Evolutionary conservation across 2,329 filamentous ascomycete species (phyloP).

Genomic region (Xylariaceae sp.): DNA sequence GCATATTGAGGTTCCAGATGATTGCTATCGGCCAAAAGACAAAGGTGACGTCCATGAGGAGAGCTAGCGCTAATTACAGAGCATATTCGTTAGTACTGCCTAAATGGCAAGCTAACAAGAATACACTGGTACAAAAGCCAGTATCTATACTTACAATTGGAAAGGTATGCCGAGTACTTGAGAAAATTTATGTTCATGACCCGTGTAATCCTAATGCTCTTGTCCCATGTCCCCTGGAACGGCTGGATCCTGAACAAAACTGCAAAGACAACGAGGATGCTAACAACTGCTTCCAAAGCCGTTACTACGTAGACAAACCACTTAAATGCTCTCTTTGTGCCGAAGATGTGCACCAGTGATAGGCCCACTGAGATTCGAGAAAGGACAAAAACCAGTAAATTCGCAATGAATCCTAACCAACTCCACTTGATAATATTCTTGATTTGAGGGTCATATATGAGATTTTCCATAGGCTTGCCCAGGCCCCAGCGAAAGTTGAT

Average conservation of each 20-base stretch:
- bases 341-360: not conserved
- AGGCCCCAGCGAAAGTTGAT: not conserved
- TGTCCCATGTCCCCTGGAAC: not conserved
- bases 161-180: not conserved
- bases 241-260: not conserved
- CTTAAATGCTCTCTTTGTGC: not conserved
- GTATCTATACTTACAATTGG: not conserved
- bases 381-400: not conserved
- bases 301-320: not conserved
- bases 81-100: not conserved
- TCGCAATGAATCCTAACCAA: not conserved
- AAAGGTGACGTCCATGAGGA: conserved; percentile 2
- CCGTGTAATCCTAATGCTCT: not conserved
- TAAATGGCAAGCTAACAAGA: too few relatives aligned
- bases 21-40: conserved; percentile 2
- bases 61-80: not conserved
- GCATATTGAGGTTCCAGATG: conserved; percentile 9
- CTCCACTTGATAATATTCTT: not conserved
- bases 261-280: not conserved
- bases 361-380: not conserved
- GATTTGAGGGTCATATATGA: not conserved
- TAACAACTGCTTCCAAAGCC: not conserved
- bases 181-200: not conserved
- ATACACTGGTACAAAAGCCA: not conserved
- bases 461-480: not conserved